Evolutionary conservation across 257 asterid genomes (phyloP).

Genomic region (Solanum sitiens): DNA sequence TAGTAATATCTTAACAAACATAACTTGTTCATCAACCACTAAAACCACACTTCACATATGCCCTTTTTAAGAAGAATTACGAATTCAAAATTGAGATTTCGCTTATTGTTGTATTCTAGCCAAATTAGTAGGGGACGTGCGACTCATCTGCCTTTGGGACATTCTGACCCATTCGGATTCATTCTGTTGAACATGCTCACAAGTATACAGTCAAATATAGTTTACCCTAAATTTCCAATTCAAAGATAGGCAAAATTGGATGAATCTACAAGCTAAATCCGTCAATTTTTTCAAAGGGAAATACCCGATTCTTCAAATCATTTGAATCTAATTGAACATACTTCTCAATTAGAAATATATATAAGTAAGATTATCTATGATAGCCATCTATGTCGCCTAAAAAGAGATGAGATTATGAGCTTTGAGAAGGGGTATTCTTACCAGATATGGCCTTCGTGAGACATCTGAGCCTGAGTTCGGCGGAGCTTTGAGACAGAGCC

Average conservation of each 20-base stretch:
- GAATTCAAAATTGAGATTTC: not conserved
- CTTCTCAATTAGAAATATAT: not conserved
- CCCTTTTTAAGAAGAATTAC: not conserved
- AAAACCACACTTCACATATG: not conserved
- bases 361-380: not conserved
- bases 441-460: too few species aligned
- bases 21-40: not conserved
- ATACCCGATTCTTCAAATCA: too few species aligned
- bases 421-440: too few species aligned
- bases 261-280: too few species aligned
- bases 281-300: too few species aligned
- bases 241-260: not conserved
- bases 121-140: conserved; percentile 82
- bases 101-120: conserved; percentile 47
- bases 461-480: too few species aligned
- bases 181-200: conserved; percentile 45
- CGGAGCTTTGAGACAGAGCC: too few species aligned
- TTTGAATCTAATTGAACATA: too few species aligned
- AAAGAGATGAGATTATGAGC: too few species aligned
- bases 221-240: too few species aligned
- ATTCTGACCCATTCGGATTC: conserved; percentile 79
- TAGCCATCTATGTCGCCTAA: too few species aligned
- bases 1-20: not conserved
- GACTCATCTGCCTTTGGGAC: conserved; percentile 94
- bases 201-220: too few species aligned